Base-by-base conservation (phyloP, 768 basidiomycete genomes). In the Rhizopogon roseolus region DNA sequence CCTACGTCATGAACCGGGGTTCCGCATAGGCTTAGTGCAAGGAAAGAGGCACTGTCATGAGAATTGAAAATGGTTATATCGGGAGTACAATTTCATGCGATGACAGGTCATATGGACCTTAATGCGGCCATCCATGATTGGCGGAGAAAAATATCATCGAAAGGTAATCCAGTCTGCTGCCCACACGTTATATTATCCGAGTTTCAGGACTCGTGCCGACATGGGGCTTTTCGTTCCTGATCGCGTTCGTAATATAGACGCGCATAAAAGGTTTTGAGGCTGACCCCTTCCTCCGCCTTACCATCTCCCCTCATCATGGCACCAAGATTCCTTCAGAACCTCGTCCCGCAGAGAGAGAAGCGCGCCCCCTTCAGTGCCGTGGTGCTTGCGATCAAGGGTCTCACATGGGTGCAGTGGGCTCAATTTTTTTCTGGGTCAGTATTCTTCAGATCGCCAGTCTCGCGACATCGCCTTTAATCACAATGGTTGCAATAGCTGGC, bases 361-460 rank as follows among this genome's bases (percentile, higher is more conserved):
- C 63, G 69, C 13, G 54, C 59, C 10, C 61, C 66, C 44, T 59
- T 72, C 38, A 65, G 74, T 38, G 75, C 79, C 2, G 56, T 82
- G 32, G 60, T 81, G 38, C 61, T 67, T 6, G 81, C 76, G 8
- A 62, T 86, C 44, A 52, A 49, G 16, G 60, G 62, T 9, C 60
- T 86, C 48, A 80, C 75, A 1, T 79, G 70, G 68, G 58, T 81
- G 4, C 83, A 86, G 58, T 80, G 77, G 72, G 77, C 77, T 4
- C 76, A 81, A 49, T 85, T 85, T 65, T 81, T 75, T 64, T 74
- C 77, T 41, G 83, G 85, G 81, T 82, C 60, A 46, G 63, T 61
- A 29, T 49, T 44, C 9, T 8, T 25, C 25, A 22, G 3, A 46
- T 44, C 6, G 22, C 1, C 14, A 13, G 1, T 42, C 9, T 16